Conservation (phyloP, 495 filamentous ascomycete genomes). For the Trichoderma virens region DNA sequence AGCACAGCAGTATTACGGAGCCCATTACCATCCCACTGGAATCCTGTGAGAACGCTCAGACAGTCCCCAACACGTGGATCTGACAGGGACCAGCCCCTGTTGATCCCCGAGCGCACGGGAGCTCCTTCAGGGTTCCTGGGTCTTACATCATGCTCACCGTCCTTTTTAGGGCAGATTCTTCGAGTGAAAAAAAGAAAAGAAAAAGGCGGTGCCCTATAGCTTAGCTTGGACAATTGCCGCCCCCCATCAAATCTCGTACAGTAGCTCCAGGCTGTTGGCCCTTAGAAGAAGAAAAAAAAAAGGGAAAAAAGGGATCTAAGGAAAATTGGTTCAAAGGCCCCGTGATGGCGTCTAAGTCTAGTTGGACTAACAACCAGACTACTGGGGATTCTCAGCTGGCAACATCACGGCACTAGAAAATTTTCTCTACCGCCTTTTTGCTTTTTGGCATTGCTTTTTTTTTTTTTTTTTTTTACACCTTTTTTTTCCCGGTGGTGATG, state of each 20-base stretch:
- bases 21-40: background rate
- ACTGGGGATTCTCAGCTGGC: background rate
- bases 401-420: background rate
- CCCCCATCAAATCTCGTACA: no score
- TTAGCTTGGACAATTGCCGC: no score
- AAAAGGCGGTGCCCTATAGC: no score
- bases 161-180: background rate
- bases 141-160: conserved; percentile 1
- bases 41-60: background rate
- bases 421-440: background rate
- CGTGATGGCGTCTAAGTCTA: no score
- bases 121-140: background rate
- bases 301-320: no score
- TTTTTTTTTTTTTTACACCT: background rate
- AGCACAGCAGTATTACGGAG: no score
- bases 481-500: no score
- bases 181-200: background rate
- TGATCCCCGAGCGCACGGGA: background rate
- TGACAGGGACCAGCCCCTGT: background rate
- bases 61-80: background rate
- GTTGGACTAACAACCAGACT: background rate
- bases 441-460: background rate
- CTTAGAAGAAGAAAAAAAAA: no score
- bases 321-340: no score
- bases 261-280: no score